Percentiles rank a stretch among this genome's conserved stretches.
Evolutionary conservation across 2,329 filamentous ascomycete species (phyloP).

Genomic region (Arthrobotrys sphaeroides): DNA sequence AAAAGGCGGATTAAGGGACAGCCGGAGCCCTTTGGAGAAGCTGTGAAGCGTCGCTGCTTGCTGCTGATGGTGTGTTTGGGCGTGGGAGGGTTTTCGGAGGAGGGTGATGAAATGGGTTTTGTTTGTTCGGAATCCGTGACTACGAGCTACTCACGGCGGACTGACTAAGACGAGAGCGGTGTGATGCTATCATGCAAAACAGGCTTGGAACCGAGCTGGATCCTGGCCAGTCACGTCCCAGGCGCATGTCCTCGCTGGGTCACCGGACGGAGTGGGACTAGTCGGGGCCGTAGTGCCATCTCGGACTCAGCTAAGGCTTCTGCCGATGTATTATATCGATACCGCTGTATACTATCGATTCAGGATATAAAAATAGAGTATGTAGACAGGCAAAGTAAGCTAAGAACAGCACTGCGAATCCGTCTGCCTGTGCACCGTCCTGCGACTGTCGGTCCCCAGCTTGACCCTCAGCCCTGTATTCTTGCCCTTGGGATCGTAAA

Average conservation of each 20-base stretch:
- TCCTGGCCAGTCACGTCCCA: slow-evolving; percentile 20
- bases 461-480: slow-evolving; percentile 82
- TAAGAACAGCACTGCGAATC: slow-evolving; percentile 35
- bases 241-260: slow-evolving; percentile 13
- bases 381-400: too few relatives aligned
- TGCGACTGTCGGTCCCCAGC: slow-evolving; percentile 31
- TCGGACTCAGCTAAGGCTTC: background rate
- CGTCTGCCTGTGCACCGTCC: slow-evolving; percentile 13
- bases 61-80: background rate
- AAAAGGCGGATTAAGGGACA: slow-evolving; percentile 21
- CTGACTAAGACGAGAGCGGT: slow-evolving; percentile 19
- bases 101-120: slow-evolving; percentile 1
- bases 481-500: slow-evolving; percentile 92
- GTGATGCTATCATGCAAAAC: slow-evolving; percentile 25
- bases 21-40: background rate
- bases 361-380: background rate
- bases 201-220: slow-evolving; percentile 15
- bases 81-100: slow-evolving; percentile 13
- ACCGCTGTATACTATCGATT: background rate
- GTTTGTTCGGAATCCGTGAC: slow-evolving; percentile 11
- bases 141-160: background rate
- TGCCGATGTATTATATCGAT: background rate
- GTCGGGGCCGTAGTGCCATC: background rate
- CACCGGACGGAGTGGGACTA: slow-evolving; percentile 19
- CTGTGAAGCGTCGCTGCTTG: background rate